Conservation (phyloP, 106 monocot genomes). For the Dendrobium officinale region DNA sequence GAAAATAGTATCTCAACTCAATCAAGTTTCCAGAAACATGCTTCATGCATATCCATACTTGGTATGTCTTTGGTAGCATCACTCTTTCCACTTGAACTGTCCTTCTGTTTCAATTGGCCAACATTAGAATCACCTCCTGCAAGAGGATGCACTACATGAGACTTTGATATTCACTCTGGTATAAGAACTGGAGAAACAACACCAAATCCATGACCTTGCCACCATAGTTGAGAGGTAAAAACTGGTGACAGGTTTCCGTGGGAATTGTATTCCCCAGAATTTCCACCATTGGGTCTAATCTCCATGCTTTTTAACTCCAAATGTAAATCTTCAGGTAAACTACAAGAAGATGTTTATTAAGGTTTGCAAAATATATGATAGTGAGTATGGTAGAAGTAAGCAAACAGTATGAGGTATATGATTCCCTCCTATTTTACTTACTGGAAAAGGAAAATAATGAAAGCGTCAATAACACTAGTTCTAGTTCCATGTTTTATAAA, state of each 20-base stretch:
- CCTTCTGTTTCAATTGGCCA: neutral
- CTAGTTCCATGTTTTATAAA: neutral
- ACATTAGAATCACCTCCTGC: neutral
- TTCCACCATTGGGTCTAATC: neutral
- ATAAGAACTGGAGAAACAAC: neutral
- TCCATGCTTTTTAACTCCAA: neutral
- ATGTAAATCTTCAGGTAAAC: neutral
- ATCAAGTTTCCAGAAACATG: neutral
- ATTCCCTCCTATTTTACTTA: neutral
- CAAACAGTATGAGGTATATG: neutral
- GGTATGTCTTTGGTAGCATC: neutral
- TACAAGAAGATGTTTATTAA: neutral
- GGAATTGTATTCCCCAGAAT: conserved; percentile 4
- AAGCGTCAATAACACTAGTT: neutral
- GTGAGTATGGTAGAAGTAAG: neutral
- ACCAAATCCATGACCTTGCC: conserved; percentile 4
- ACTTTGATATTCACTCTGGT: neutral
- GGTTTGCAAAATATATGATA: neutral
- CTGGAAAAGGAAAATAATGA: neutral
- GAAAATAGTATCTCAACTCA: neutral
- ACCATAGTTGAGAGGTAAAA: neutral
- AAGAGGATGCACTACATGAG: neutral
- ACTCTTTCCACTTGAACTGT: neutral
- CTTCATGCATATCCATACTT: conserved; percentile 4
- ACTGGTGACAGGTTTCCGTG: neutral